These are phyloP conservation scores for Exophiala lecanii-corni DNA, from an alignment of 2,329 filamentous ascomycete genomes.

Conservation along the genomic window DNA sequence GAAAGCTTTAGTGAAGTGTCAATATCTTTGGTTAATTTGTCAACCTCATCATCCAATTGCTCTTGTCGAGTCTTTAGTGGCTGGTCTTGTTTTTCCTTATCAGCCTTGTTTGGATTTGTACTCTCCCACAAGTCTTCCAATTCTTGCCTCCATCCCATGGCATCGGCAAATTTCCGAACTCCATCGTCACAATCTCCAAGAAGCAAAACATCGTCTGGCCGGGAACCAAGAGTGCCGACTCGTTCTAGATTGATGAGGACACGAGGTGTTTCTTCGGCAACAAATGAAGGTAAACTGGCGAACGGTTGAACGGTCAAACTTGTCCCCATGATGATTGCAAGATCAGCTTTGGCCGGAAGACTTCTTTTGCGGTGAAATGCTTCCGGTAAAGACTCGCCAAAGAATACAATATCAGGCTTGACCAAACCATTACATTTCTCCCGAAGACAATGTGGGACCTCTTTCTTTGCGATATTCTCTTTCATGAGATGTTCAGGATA, in stretches of 20 bases:
- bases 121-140: constrained; percentile 70
- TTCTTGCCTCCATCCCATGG: constrained; percentile 80
- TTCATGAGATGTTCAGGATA: constrained; percentile 74
- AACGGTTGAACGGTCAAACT: constrained; percentile 87
- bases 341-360: constrained; percentile 60
- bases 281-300: constrained; percentile 68
- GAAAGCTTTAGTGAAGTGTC: constrained; percentile 51
- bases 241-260: constrained; percentile 82
- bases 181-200: constrained; percentile 80
- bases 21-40: constrained; percentile 54
- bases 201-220: constrained; percentile 77
- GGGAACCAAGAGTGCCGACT: constrained; percentile 72
- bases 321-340: constrained; percentile 83
- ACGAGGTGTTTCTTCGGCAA: constrained; percentile 60
- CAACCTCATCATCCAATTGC: constrained; percentile 52
- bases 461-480: constrained; percentile 59
- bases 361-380: constrained; percentile 58
- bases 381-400: constrained; percentile 68
- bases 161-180: constrained; percentile 70
- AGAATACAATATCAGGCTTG: constrained; percentile 94
- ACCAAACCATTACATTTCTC: constrained; percentile 69
- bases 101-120: constrained; percentile 59
- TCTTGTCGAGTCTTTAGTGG: constrained; percentile 50
- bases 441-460: constrained; percentile 65
- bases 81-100: constrained; percentile 38